Base-by-base conservation (phyloP, 139 green algal genomes). In the Chlorella ohadii region DNA sequence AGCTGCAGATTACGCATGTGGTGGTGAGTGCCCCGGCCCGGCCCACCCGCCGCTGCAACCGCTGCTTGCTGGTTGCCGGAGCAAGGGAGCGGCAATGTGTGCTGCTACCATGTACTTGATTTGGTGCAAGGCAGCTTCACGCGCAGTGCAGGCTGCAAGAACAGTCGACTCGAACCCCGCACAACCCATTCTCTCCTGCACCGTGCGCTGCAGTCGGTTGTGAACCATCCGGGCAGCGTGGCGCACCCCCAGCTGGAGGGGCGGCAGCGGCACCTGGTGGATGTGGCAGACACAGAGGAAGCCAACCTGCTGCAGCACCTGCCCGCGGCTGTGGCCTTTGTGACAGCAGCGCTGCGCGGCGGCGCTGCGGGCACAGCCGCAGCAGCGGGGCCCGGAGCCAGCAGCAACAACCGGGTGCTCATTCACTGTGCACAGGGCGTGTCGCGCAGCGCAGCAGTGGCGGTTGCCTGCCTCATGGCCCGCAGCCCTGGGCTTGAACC, bases 1-100 rank as follows among this genome's bases (percentile, higher is more conserved):
- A 74, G n/a, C 72, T 91, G 41, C 64, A 83, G 13, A 92, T 94
- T 72, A 94, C 90, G 0, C 91, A 94, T 55, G 82, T 94, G 0
- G 55, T 94, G 86, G 91, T 94, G 70, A 78, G 89, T 64, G 20
- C 5, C 3, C 0, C 41, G 6, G 28, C 2, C 44, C n/a, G 28
- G 13, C 33, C 22, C 2, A n/a, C 11, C 2, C 73, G 27, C 22
- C 2, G 39, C 36, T 22, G 38, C 38, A 33, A n/a, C 70, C 23
- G 34, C 33, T 41, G 33, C 5, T 11, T 13, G 31, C 16, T n/a
- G n/a, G n/a, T n/a, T n/a, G n/a, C n/a, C n/a, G n/a, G n/a, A n/a
- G n/a, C n/a, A n/a, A n/a, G n/a, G n/a, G n/a, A n/a, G n/a, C n/a
- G n/a, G n/a, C n/a, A n/a, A n/a, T n/a, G n/a, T n/a, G n/a, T n/a